Conservation (phyloP, 805 yeast genomes). For the Wickerhamiella vanderwaltii region DNA sequence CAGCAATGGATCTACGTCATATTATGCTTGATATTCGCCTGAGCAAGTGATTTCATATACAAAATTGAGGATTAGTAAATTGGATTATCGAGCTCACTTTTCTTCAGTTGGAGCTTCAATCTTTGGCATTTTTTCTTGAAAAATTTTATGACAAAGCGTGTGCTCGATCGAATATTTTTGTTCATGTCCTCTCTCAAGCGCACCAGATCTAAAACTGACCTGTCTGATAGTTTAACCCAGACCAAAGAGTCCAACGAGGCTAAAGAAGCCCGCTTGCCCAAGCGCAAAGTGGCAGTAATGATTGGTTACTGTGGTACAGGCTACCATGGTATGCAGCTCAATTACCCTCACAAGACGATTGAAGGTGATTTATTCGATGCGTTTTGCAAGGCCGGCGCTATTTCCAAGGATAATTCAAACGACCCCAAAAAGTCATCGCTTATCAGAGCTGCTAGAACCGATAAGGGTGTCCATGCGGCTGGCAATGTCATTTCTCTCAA, state of each 20-base stretch:
- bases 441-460: conserved; percentile 54
- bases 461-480: conserved; percentile 96
- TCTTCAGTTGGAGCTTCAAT: too few species aligned
- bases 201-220: conserved; percentile 1
- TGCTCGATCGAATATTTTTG: conserved; percentile 3
- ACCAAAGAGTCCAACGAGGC: background rate
- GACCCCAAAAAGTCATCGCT: conserved; percentile 82
- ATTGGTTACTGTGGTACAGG: conserved; percentile 95
- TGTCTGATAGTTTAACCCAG: background rate
- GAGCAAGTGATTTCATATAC: too few species aligned
- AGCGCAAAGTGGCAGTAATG: conserved; percentile 79
- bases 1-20: too few species aligned
- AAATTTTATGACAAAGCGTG: conserved; percentile 7
- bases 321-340: conserved; percentile 90
- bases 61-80: too few species aligned
- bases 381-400: conserved; percentile 74
- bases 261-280: conserved; percentile 32
- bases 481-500: conserved; percentile 82
- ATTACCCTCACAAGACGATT: conserved; percentile 78
- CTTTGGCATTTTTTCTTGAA: too few species aligned
- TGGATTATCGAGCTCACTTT: too few species aligned
- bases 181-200: conserved; percentile 3
- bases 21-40: too few species aligned
- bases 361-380: conserved; percentile 84
- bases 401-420: conserved; percentile 72